Base-by-base conservation (phyloP, 2,329 filamentous ascomycete species). In the Lanzia echinophila region DNA sequence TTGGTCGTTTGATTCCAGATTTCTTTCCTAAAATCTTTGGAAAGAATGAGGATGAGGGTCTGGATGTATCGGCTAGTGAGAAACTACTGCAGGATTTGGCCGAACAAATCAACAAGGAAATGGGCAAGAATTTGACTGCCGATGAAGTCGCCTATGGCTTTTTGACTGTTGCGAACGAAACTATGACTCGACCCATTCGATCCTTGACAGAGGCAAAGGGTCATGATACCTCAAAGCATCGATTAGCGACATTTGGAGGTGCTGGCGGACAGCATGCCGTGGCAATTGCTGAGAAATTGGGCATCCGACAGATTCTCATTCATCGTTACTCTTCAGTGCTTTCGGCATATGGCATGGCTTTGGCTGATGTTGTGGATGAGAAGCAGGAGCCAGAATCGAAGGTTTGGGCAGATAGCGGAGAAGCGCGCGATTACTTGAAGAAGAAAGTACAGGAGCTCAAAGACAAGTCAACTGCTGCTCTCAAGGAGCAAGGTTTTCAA, bases 11-110 rank as follows among this genome's bases (percentile, higher is more conserved):
- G 3, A 72, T 96, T 1, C 91, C 91, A 0, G 88, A 95, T 58
- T 95, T 94, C 75, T 96, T 96, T 65, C 91, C 91, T 0, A 92
- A 91, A 68, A 96, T 97, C 56, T 96, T 97, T 63, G 92, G 92
- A 44, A 86, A 89, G 68, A 86, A 91, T 43, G 91, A 96, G 67
- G 78, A 96, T 54, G 81, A 94, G 68, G 84, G 84, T 0, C 72
- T 96, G 1, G 90, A 96, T 66, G 75, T 81, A 1, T 79, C 86
- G 54, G 87, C 88, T 1, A 95, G 88, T 63, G 79, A 83, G 67
- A 83, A 80, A 62, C 78, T 88, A 1, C 87, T 96, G 57, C 78
- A 86, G 58, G 83, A 90, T 61, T 74, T 96, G 10, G 82, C 90
- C 0, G 78, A 86, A 38, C 78, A 89, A 63, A 87, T 96, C 65